These are phyloP conservation scores for Penicillium crystallinum DNA, from an alignment of 495 filamentous ascomycete species.

Conservation along the genomic window DNA sequence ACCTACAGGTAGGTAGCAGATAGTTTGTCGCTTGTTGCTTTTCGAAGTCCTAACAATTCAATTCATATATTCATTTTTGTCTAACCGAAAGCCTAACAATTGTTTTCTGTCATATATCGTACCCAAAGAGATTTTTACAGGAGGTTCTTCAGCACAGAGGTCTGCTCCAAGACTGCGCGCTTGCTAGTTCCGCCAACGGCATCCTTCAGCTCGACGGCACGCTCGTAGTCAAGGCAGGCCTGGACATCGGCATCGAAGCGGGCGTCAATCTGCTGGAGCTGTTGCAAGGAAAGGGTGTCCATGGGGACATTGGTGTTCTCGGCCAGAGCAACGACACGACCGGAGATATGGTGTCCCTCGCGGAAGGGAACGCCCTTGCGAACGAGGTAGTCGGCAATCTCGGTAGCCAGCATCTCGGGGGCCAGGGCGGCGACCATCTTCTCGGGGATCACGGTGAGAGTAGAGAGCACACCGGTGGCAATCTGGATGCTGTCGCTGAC, in stretches of 20 bases:
- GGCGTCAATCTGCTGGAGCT: slow-evolving; percentile 66
- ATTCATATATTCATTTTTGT: slow-evolving; percentile 16
- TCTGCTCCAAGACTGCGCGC: slow-evolving; percentile 71
- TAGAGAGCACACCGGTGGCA: slow-evolving; percentile 68
- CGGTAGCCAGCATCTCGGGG: slow-evolving; percentile 72
- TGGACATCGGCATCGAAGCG: slow-evolving; percentile 74
- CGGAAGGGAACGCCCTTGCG: slow-evolving; percentile 73
- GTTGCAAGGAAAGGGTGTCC: slow-evolving; percentile 66
- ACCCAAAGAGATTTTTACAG: slow-evolving; percentile 20
- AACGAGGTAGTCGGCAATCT: slow-evolving; percentile 88
- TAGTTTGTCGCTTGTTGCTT: neutral
- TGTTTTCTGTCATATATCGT: slow-evolving; percentile 7
- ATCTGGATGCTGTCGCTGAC: slow-evolving; percentile 82
- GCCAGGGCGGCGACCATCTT: slow-evolving; percentile 75
- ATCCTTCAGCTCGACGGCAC: slow-evolving; percentile 75
- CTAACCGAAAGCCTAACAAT: slow-evolving; percentile 19
- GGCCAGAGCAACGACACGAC: slow-evolving; percentile 67
- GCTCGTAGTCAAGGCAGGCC: slow-evolving; percentile 77
- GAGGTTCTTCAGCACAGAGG: slow-evolving; percentile 58
- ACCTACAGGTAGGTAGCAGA: neutral
- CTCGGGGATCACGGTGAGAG: slow-evolving; percentile 59
- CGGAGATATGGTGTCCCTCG: slow-evolving; percentile 88
- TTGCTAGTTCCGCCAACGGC: slow-evolving; percentile 80
- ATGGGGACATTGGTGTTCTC: slow-evolving; percentile 69
- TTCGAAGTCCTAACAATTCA: neutral